Evolutionary conservation across 805 yeast species (phyloP).

Genomic region (Phaffomyces thermotolerans): DNA sequence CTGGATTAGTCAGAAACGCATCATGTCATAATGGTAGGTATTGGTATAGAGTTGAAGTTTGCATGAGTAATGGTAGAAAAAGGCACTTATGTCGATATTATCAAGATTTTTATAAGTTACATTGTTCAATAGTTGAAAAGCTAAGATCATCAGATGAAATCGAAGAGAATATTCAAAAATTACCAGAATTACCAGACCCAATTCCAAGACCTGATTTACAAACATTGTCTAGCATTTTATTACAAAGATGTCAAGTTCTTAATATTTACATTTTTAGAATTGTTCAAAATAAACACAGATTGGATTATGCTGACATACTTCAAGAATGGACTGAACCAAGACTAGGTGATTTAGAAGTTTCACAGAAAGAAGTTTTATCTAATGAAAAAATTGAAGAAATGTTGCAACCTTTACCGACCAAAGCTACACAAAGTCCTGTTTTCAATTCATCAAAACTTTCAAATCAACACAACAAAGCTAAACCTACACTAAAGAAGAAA

Average conservation of each 20-base stretch:
- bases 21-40: slow-evolving; percentile 35
- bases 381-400: slow-evolving; percentile 18
- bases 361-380: slow-evolving; percentile 9
- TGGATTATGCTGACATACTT: slow-evolving; percentile 20
- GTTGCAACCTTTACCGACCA: slow-evolving; percentile 17
- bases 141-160: slow-evolving; percentile 9
- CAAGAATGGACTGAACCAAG: slow-evolving; percentile 25
- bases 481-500: background rate
- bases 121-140: slow-evolving; percentile 26
- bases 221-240: slow-evolving; percentile 23
- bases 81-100: slow-evolving; percentile 41
- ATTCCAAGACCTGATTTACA: slow-evolving; percentile 33
- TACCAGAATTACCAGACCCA: slow-evolving; percentile 42
- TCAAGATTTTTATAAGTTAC: slow-evolving; percentile 44
- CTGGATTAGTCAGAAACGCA: slow-evolving; percentile 34
- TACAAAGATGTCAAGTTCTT: slow-evolving; percentile 34
- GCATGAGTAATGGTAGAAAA: slow-evolving; percentile 28
- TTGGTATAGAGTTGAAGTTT: slow-evolving; percentile 44
- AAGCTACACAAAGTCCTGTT: background rate
- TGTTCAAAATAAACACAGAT: slow-evolving; percentile 20
- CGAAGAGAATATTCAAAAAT: slow-evolving; percentile 6
- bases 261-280: slow-evolving; percentile 34
- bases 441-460: background rate
- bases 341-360: slow-evolving; percentile 25
- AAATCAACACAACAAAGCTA: too few species aligned